Evolutionary conservation across 306 rosid species (phyloP).

Genomic region (Malus asiatica): DNA sequence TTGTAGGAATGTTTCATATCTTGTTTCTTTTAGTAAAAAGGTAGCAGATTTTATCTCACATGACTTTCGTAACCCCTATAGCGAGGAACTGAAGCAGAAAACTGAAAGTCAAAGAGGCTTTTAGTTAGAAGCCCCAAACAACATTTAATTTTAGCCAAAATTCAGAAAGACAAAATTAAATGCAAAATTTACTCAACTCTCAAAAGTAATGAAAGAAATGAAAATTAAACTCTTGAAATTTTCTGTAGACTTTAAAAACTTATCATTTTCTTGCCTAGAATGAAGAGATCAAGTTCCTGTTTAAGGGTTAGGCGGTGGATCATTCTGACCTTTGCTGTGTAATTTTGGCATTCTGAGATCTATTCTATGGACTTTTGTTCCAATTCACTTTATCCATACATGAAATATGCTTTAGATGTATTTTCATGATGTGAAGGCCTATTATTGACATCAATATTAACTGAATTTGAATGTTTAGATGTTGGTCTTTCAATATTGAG

Average conservation of each 20-base stretch:
- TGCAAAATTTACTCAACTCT: not conserved
- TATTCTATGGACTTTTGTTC: not conserved
- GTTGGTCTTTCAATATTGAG: slow-evolving; percentile 82
- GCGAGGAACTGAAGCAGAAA: not conserved
- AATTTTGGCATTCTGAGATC: not conserved
- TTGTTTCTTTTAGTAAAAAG: not conserved
- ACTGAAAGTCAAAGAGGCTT: too few species aligned
- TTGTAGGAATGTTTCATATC: not conserved
- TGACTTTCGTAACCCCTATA: not conserved
- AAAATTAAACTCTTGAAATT: not conserved
- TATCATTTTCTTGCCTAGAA: not conserved
- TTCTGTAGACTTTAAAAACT: not conserved
- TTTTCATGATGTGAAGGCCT: not conserved
- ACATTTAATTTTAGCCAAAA: not conserved
- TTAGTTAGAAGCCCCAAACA: too few species aligned
- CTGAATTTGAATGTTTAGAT: slow-evolving; percentile 45
- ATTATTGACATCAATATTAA: slow-evolving; percentile 11
- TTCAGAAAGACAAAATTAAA: not conserved
- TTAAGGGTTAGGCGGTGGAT: not conserved
- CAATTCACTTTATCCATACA: not conserved
- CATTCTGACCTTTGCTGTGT: not conserved
- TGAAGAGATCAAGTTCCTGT: not conserved
- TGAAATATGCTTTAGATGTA: not conserved
- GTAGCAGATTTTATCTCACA: not conserved
- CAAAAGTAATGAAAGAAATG: not conserved